phyloP scores from a whole-genome alignment of 441 rosid genomes.

The Sinapis alba region DNA sequence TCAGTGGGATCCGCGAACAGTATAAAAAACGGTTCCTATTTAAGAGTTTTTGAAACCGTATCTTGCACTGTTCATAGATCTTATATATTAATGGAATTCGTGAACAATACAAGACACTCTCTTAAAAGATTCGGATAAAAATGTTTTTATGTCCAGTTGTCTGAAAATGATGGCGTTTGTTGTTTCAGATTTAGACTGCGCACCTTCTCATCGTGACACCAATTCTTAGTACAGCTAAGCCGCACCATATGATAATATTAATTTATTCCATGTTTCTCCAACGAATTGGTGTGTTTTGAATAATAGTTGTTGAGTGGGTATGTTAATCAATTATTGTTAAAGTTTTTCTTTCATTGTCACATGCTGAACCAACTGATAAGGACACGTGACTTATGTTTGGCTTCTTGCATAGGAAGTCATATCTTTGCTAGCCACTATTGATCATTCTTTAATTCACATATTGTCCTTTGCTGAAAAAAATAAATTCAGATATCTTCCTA shows the following conservation, averaged over 20 bases:
- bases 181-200: constrained; percentile 27
- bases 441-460: constrained; percentile 24
- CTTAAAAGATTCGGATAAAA: no score
- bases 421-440: neutral
- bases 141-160: constrained; percentile 6
- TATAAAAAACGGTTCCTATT: no score
- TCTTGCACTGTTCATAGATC: no score
- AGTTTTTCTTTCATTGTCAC: constrained; percentile 6
- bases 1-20: no score
- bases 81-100: no score
- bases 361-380: constrained; percentile 12
- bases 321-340: constrained; percentile 9
- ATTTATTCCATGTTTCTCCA: constrained; percentile 8
- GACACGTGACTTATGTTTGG: constrained; percentile 16
- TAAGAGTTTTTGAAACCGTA: no score
- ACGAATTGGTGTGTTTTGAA: constrained; percentile 9
- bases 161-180: constrained; percentile 32
- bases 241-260: constrained; percentile 16
- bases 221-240: constrained; percentile 33
- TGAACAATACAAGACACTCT: no score
- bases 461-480: no score
- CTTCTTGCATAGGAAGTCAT: constrained; percentile 27
- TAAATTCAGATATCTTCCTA: no score
- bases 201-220: constrained; percentile 24
- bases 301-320: constrained; percentile 24